These are phyloP conservation scores for Debaryomyces tyrocola DNA, from an alignment of 805 yeast genomes.

Conservation along the genomic window DNA sequence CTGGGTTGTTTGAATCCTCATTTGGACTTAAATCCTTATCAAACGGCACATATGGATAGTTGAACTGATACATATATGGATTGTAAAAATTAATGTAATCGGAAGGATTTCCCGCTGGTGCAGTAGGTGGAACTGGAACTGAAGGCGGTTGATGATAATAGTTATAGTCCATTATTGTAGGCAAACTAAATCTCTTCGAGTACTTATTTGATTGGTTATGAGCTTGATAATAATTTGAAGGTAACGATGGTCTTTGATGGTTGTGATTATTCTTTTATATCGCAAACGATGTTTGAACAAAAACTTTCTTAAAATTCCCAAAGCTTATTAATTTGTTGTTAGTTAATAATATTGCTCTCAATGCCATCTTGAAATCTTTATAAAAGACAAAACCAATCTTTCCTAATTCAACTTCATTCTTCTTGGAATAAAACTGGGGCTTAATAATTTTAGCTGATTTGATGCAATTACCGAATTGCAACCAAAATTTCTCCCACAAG, in stretches of 20 bases:
- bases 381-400: constrained; percentile 66
- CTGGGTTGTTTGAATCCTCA: background rate
- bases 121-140: constrained; percentile 1
- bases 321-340: constrained; percentile 41
- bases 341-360: constrained; percentile 56
- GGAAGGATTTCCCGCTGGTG: constrained; percentile 2
- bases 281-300: constrained; percentile 41
- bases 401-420: constrained; percentile 15
- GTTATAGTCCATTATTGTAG: background rate
- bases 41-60: constrained; percentile 1
- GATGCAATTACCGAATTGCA: constrained; percentile 34
- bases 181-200: constrained; percentile 6
- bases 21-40: constrained; percentile 1
- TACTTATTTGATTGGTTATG: constrained; percentile 4
- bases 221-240: constrained; percentile 3
- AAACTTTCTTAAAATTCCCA: constrained; percentile 18
- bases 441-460: constrained; percentile 44
- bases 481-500: constrained; percentile 40
- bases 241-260: constrained; percentile 1
- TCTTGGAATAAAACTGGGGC: constrained; percentile 35
- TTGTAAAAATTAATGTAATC: constrained; percentile 7
- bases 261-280: constrained; percentile 26
- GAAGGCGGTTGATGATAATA: constrained; percentile 3
- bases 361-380: constrained; percentile 56
- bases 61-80: constrained; percentile 7